phyloP scores from a whole-genome alignment of 495 filamentous ascomycete species.

The Hypoxylon lenormandii region DNA sequence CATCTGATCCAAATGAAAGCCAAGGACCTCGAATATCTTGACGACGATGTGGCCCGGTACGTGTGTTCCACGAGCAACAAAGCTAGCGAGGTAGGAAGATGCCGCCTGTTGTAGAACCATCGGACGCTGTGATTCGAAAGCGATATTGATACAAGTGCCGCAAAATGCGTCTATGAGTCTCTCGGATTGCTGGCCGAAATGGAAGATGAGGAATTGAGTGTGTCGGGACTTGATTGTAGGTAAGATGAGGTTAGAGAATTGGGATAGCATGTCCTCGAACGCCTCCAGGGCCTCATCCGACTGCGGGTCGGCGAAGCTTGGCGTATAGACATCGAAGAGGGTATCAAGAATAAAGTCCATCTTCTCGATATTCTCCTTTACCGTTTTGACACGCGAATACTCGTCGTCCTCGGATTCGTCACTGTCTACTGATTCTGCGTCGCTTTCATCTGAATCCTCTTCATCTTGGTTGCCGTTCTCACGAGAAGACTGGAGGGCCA shows the following conservation, averaged over 20 bases:
- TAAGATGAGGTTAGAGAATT: constrained; percentile 86
- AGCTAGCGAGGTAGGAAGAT: constrained; percentile 92
- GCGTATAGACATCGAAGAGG: constrained; percentile 83
- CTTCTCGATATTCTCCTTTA: constrained; percentile 86
- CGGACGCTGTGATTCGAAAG: constrained; percentile 67
- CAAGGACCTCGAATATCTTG: constrained; percentile 79
- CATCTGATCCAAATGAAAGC: constrained; percentile 76
- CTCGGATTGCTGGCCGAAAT: constrained; percentile 83
- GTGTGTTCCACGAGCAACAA: constrained; percentile 86
- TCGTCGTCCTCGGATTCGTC: constrained; percentile 63
- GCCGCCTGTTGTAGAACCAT: constrained; percentile 80
- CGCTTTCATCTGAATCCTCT: constrained; percentile 72
- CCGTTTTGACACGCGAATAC: constrained; percentile 64
- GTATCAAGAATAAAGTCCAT: constrained; percentile 92
- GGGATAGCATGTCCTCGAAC: constrained; percentile 79
- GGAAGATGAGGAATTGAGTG: constrained; percentile 91
- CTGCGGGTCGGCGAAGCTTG: constrained; percentile 70
- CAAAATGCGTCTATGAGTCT: constrained; percentile 82
- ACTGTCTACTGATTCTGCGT: constrained; percentile 65
- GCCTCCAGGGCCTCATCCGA: constrained; percentile 61
- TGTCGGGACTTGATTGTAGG: constrained; percentile 88
- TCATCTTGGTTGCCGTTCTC: constrained; percentile 56
- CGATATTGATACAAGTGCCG: constrained; percentile 71
- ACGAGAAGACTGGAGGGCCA: constrained; percentile 55
- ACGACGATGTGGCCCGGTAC: constrained; percentile 79